phyloP scores from a whole-genome alignment of 2,329 filamentous ascomycete species.

The Colletotrichum sp. region DNA sequence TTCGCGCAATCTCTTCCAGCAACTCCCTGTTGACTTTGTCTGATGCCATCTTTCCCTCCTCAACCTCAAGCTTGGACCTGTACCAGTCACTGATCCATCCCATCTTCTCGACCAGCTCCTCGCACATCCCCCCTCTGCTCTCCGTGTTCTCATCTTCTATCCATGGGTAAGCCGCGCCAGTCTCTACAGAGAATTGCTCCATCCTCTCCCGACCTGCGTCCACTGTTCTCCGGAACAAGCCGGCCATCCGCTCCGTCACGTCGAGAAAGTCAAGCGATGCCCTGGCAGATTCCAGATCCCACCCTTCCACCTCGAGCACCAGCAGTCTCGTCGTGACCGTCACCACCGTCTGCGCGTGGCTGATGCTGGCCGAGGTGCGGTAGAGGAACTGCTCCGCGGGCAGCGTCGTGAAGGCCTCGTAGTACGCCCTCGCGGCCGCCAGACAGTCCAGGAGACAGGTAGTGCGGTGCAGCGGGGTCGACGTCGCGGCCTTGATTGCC shows the following conservation, averaged over 20 bases:
- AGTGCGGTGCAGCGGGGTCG: constrained; percentile 28
- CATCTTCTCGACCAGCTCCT: constrained; percentile 2
- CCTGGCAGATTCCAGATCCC: constrained; percentile 15
- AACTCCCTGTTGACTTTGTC: background rate
- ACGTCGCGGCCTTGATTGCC: constrained; percentile 33
- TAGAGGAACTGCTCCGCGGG: constrained; percentile 22
- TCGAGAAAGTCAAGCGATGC: constrained; percentile 16
- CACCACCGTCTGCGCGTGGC: background rate
- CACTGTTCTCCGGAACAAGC: background rate
- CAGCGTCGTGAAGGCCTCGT: constrained; percentile 32
- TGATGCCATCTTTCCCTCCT: background rate
- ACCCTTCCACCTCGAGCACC: constrained; percentile 20
- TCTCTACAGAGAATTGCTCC: background rate
- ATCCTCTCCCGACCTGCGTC: background rate
- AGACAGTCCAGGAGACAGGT: constrained; percentile 41
- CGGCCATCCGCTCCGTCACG: constrained; percentile 1
- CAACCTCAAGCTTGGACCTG: background rate
- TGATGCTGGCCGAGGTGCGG: background rate
- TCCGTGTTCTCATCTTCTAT: background rate
- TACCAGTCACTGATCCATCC: constrained; percentile 3
- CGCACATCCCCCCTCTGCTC: background rate
- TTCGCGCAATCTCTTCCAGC: background rate
- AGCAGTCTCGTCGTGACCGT: constrained; percentile 17
- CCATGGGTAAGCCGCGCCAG: background rate
- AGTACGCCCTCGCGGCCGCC: constrained; percentile 36